Evolutionary conservation across 495 filamentous ascomycete genomes (phyloP).

Genomic region (Amphirosellinia nigrospora): DNA sequence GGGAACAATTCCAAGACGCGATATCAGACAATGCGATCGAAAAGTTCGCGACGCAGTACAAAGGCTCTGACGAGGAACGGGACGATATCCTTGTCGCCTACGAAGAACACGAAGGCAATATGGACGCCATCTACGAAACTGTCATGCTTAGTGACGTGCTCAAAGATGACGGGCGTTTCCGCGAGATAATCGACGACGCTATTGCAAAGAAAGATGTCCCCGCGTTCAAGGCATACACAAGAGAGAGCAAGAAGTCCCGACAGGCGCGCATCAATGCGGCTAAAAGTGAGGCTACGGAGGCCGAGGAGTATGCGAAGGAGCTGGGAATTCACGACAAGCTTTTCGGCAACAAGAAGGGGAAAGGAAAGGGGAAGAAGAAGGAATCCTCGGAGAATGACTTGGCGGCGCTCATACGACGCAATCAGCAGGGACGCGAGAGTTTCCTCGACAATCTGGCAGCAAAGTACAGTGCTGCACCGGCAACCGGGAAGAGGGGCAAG

Average conservation of each 20-base stretch:
- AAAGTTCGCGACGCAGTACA: slow-evolving; percentile 75
- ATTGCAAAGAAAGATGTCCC: slow-evolving; percentile 71
- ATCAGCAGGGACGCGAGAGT: slow-evolving; percentile 44
- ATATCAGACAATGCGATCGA: slow-evolving; percentile 73
- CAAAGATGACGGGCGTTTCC: slow-evolving; percentile 87
- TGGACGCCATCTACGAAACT: slow-evolving; percentile 75
- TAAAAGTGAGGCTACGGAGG: slow-evolving; percentile 71
- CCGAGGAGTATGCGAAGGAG: slow-evolving; percentile 72
- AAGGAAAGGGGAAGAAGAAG: slow-evolving; percentile 46
- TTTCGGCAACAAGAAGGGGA: slow-evolving; percentile 47
- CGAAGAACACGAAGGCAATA: slow-evolving; percentile 68
- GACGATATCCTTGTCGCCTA: slow-evolving; percentile 79
- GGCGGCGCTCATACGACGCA: slow-evolving; percentile 50
- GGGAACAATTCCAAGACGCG: slow-evolving; percentile 75
- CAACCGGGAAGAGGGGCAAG: slow-evolving; percentile 54
- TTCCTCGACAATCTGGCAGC: slow-evolving; percentile 75
- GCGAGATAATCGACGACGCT: slow-evolving; percentile 78
- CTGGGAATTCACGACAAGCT: slow-evolving; percentile 68
- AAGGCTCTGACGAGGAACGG: slow-evolving; percentile 85
- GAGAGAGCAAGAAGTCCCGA: slow-evolving; percentile 70
- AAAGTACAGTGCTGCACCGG: slow-evolving; percentile 65
- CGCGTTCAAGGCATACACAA: slow-evolving; percentile 68
- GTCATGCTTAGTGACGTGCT: slow-evolving; percentile 86
- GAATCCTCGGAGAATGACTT: slow-evolving; percentile 47
- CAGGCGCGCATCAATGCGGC: slow-evolving; percentile 68